These are phyloP conservation scores for Candida saitoana DNA, from an alignment of 805 yeast species.

Conservation along the genomic window DNA sequence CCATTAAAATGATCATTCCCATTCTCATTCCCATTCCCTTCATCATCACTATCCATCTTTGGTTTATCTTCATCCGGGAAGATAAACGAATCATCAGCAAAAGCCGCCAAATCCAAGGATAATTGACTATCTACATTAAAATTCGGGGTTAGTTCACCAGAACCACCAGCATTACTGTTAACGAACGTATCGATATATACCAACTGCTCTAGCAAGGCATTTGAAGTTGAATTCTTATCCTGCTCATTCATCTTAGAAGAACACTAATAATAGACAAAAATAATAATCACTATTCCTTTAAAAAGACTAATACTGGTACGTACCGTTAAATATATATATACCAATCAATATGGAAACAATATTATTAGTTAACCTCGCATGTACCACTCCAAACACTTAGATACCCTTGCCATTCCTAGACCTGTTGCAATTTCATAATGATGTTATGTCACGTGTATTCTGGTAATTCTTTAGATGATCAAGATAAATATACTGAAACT, in stretches of 20 bases:
- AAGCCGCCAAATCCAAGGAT: conserved; percentile 64
- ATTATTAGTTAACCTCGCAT: not conserved
- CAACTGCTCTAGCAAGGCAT: conserved; percentile 64
- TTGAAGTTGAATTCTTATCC: conserved; percentile 13
- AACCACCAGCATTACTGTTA: conserved; percentile 40
- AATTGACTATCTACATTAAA: conserved; percentile 38
- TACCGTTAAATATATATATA: no score
- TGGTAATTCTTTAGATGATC: no score
- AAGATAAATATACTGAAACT: no score
- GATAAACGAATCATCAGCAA: conserved; percentile 76
- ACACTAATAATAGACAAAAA: no score
- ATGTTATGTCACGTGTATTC: conserved; percentile 6
- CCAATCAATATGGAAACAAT: not conserved
- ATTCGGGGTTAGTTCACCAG: conserved; percentile 35
- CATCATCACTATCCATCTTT: conserved; percentile 19
- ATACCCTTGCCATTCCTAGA: not conserved
- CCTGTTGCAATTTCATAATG: not conserved
- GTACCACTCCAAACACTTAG: not conserved
- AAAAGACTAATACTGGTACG: no score
- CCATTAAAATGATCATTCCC: conserved; percentile 1
- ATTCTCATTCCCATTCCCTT: conserved; percentile 1
- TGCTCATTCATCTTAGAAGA: conserved; percentile 1
- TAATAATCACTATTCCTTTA: no score
- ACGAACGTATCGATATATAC: conserved; percentile 78
- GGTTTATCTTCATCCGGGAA: conserved; percentile 82